These are phyloP conservation scores for Malus domestica DNA, from an alignment of 306 rosid species.

Conservation along the genomic window ASM211411v1 NC_041795.1:35710501-35711000, in stretches of 20 bases:
- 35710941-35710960: too few relatives aligned
- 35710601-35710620: conserved; percentile 8
- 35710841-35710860: too few relatives aligned
- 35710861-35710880: too few relatives aligned
- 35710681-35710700: neutral
- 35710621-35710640: neutral
- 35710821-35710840: too few relatives aligned
- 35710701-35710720: neutral
- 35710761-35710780: neutral
- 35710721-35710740: neutral
- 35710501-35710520: too few relatives aligned
- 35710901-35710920: neutral
- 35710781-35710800: too few relatives aligned
- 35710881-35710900: too few relatives aligned
- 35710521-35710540: too few relatives aligned
- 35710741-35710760: neutral
- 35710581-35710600: conserved; percentile 6
- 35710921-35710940: neutral
- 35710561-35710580: neutral
- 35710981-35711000: neutral
- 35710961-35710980: too few relatives aligned
- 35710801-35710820: too few relatives aligned
- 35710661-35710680: neutral
- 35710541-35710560: too few relatives aligned
- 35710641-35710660: neutral